phyloP scores from a whole-genome alignment of 164 flowering plant genomes.

The Houttuynia cordata region DNA sequence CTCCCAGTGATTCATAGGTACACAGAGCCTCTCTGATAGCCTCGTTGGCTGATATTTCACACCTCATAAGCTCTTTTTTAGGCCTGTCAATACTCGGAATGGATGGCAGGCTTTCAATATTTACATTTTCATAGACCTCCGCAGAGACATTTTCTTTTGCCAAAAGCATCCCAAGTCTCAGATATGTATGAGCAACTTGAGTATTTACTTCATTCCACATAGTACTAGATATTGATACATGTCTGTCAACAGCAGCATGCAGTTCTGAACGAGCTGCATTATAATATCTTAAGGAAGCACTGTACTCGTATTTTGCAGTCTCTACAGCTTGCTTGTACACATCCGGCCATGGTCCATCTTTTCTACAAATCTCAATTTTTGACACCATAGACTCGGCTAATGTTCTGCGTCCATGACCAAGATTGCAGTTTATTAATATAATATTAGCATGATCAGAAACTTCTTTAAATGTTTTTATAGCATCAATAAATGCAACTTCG shows the following conservation, averaged over 20 bases:
- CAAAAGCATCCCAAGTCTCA: constrained; percentile 90
- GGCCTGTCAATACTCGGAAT: constrained; percentile 21
- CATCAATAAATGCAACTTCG: constrained; percentile 77
- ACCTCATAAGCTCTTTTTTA: constrained; percentile 35
- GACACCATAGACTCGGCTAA: constrained; percentile 76
- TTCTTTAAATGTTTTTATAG: constrained; percentile 68
- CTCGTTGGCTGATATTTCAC: constrained; percentile 81
- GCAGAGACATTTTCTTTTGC: constrained; percentile 58
- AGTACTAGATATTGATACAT: constrained; percentile 22
- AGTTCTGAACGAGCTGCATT: constrained; percentile 71
- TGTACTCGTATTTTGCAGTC: constrained; percentile 64
- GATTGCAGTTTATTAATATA: constrained; percentile 69
- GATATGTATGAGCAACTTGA: constrained; percentile 82
- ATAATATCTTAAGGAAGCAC: constrained; percentile 61
- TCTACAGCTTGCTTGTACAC: constrained; percentile 50
- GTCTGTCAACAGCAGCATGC: constrained; percentile 18
- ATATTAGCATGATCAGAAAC: constrained; percentile 69
- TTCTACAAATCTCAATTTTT: constrained; percentile 40
- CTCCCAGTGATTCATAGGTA: constrained; percentile 78
- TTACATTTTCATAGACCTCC: constrained; percentile 38
- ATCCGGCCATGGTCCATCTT: constrained; percentile 27
- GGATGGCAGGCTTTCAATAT: constrained; percentile 19
- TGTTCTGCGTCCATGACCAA: constrained; percentile 92
- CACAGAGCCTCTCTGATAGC: constrained; percentile 86
- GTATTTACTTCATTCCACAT: constrained; percentile 68